Conservation (phyloP, 176 grass and related monocot genomes). For the Triticum timopheevii region DNA sequence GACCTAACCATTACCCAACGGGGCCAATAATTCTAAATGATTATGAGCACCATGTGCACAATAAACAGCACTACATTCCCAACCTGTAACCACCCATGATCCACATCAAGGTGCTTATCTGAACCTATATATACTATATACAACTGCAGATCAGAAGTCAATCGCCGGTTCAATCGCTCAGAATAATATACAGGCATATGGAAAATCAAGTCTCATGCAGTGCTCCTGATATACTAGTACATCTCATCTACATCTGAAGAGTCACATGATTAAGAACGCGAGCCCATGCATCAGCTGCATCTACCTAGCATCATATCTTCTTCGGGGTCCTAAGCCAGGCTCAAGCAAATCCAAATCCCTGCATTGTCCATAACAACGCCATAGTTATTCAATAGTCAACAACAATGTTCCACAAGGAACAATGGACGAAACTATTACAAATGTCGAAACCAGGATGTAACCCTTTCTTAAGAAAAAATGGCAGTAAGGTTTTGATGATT, state of each 20-base stretch:
- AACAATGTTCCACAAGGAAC: not conserved
- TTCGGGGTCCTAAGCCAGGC: not conserved
- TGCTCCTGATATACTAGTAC: not conserved
- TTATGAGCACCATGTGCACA: slow-evolving; percentile 1
- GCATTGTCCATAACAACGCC: slow-evolving; percentile 13
- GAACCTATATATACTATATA: not conserved
- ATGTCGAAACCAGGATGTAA: not conserved
- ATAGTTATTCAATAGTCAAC: not conserved
- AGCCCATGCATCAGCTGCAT: not conserved
- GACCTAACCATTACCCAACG: no score
- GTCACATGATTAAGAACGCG: slow-evolving; percentile 23
- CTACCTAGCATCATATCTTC: slow-evolving; percentile 3
- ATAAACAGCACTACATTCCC: not conserved
- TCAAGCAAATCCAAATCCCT: slow-evolving; percentile 12
- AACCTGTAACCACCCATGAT: not conserved
- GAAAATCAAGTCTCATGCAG: not conserved
- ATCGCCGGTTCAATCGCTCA: not conserved
- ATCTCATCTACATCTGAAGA: not conserved
- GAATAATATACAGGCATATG: not conserved
- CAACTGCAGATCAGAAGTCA: not conserved
- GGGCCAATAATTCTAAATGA: not conserved
- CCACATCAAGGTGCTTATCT: not conserved
- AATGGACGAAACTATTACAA: not conserved
- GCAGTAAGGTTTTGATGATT: no score
- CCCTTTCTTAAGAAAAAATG: no score